Percentiles rank a stretch among this genome's conserved stretches.
These are phyloP conservation scores for Lactarius trivialis DNA, from an alignment of 768 basidiomycete genomes.

Conservation along the genomic window DNA sequence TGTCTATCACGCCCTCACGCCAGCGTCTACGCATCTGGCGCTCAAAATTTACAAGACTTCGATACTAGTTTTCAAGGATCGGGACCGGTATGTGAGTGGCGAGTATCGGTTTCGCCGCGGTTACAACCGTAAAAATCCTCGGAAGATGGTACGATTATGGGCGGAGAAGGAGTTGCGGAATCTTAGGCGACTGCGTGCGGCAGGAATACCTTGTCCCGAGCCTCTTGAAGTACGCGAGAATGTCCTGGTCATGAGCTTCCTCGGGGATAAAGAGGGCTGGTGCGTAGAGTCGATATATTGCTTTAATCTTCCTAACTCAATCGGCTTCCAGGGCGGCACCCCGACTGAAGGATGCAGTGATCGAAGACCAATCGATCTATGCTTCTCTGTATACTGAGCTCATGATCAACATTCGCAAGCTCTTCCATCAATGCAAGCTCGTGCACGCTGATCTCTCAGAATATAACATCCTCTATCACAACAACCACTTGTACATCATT, in stretches of 20 bases:
- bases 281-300: constrained; percentile 34
- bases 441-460: constrained; percentile 98
- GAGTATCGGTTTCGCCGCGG: constrained; percentile 93
- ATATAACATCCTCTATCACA: constrained; percentile 92
- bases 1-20: constrained; percentile 83
- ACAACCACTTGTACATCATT: constrained; percentile 81
- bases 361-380: constrained; percentile 42
- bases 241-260: constrained; percentile 91
- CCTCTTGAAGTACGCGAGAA: constrained; percentile 94
- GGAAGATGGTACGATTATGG: constrained; percentile 99
- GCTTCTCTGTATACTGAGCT: constrained; percentile 70
- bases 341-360: constrained; percentile 81
- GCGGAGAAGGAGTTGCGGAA: constrained; percentile 99
- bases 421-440: constrained; percentile 87
- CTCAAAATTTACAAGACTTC: constrained; percentile 99
- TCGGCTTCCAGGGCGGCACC: constrained; percentile 69
- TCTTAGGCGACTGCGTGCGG: constrained; percentile 73
- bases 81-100: constrained; percentile 94
- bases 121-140: constrained; percentile 80
- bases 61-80: constrained; percentile 93
- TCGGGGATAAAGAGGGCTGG: constrained; percentile 81
- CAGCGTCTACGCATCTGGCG: constrained; percentile 59
- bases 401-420: constrained; percentile 67
- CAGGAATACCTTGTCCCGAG: constrained; percentile 81
- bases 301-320: constrained; percentile 6